phyloP scores from a whole-genome alignment of 2,329 filamentous ascomycete genomes.

The Pestalotiopsis sp. region DNA sequence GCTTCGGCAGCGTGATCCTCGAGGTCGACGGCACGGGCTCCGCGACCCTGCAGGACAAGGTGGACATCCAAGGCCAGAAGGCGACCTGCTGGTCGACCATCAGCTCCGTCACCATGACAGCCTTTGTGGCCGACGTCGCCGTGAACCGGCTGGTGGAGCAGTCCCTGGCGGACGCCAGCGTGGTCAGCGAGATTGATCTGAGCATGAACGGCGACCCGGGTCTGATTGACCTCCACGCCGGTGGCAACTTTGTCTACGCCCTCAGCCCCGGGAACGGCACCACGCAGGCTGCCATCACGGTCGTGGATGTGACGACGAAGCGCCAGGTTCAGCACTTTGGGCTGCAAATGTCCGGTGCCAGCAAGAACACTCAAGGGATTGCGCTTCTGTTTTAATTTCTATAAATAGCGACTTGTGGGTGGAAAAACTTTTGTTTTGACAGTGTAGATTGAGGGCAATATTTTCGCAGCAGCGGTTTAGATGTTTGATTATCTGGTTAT shows the following conservation, averaged over 20 bases:
- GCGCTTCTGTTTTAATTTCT: not conserved
- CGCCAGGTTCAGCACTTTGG: conserved; percentile 8
- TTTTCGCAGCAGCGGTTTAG: no score
- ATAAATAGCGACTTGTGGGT: no score
- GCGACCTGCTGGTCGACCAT: conserved; percentile 63
- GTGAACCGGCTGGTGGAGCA: conserved; percentile 60
- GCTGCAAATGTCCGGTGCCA: not conserved
- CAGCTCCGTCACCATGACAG: conserved; percentile 47
- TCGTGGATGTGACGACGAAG: conserved; percentile 32
- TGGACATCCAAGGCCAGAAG: conserved; percentile 49
- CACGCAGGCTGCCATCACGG: conserved; percentile 35
- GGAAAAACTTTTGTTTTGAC: no score
- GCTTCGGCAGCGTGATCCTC: conserved; percentile 57
- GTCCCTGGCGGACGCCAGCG: conserved; percentile 47
- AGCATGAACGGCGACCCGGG: conserved; percentile 51
- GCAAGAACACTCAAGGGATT: conserved; percentile 8
- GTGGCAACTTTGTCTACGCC: conserved; percentile 60
- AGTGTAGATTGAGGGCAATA: no score
- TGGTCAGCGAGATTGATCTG: conserved; percentile 46
- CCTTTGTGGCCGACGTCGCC: conserved; percentile 61
- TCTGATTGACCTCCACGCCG: conserved; percentile 55
- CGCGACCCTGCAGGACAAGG: conserved; percentile 39
- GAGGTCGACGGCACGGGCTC: conserved; percentile 37
- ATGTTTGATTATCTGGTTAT: no score
- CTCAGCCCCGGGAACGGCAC: conserved; percentile 55